Conservation (phyloP, 108 stramenopile genomes). For the Epipyxis sp. region DNA sequence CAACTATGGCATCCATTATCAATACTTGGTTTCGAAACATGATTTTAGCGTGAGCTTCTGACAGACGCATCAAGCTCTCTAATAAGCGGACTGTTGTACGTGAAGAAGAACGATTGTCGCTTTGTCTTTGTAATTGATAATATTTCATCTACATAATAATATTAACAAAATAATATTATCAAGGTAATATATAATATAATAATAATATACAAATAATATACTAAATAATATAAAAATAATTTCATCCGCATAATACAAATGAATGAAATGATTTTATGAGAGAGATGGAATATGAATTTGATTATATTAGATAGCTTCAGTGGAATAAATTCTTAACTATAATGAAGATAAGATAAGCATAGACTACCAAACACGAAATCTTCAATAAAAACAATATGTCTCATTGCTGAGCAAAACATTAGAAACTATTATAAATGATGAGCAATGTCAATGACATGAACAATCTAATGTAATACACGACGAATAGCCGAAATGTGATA, state of each 20-base stretch:
- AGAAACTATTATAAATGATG: too few relatives aligned
- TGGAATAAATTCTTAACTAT: too few relatives aligned
- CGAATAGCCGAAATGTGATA: too few relatives aligned
- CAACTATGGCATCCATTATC: slow-evolving; percentile 28
- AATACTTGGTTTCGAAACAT: slow-evolving; percentile 68
- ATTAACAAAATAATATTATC: neutral
- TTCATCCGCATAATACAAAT: slow-evolving; percentile 38
- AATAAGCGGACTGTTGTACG: slow-evolving; percentile 84
- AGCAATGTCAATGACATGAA: too few relatives aligned
- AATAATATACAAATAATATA: neutral
- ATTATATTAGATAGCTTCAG: too few relatives aligned
- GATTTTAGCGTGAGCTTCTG: slow-evolving; percentile 90
- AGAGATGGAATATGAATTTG: slow-evolving; percentile 69
- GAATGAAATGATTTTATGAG: slow-evolving; percentile 65
- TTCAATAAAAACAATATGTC: too few relatives aligned
- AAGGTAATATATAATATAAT: neutral
- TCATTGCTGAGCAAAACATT: too few relatives aligned
- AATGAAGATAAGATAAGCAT: too few relatives aligned
- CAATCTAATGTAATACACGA: too few relatives aligned
- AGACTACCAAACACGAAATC: too few relatives aligned
- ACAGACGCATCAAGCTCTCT: slow-evolving; percentile 82
- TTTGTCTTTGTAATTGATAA: slow-evolving; percentile 56
- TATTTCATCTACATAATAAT: slow-evolving; percentile 54
- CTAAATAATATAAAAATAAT: neutral
- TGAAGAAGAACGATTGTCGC: slow-evolving; percentile 41